Base-by-base conservation (phyloP, 805 yeast genomes). In the Middelhovenomyces tepae region DNA sequence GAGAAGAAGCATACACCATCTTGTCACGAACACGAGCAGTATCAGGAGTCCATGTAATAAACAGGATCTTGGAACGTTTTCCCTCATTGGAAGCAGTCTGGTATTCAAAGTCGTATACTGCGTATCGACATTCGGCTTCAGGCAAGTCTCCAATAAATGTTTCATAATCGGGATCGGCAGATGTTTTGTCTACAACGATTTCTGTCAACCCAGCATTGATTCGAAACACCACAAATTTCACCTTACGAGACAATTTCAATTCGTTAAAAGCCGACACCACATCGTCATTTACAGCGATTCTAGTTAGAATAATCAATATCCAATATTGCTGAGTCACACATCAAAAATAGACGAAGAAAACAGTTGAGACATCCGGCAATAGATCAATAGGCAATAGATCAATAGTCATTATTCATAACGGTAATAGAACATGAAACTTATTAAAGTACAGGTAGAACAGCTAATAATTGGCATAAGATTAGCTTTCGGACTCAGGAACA, bases 1-100 rank as follows among this genome's bases (percentile, higher is more conserved):
- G 86, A 40, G 97, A 87, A n/a, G 95, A 76, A 30, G 98, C 97
- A 69, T 87, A 89, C 43, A 89, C 82, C 98, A 91, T 91, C 81
- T 91, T 91, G 51, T 50, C 62, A 70, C 93, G 81, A 54, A 91
- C 78, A 42, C 91, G 85, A 35, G 97, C 95, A 42, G 94, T 84
- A 59, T 91, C 98, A 53, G 98, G 98, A 43, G 96, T 78, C 98
- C 98, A 91, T 47, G 91, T 82, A 69, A 57, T 73, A 59, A 76
- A 76, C 39, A 74, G 71, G 47, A 76, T 72, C 70, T 76, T 76
- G 55, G 70, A 64, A 59, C 94, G 82, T 73, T 85, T 86, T 59
- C 98, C 98, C 64, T 89, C 97, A 51, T 85, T 87, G 33, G 73
- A 75, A 46, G 80, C 74, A 40, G 84, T 67, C 62, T 86, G 94